Evolutionary conservation across 345 rosid genomes (phyloP).

Genomic region (Hibiscus trionum): DNA sequence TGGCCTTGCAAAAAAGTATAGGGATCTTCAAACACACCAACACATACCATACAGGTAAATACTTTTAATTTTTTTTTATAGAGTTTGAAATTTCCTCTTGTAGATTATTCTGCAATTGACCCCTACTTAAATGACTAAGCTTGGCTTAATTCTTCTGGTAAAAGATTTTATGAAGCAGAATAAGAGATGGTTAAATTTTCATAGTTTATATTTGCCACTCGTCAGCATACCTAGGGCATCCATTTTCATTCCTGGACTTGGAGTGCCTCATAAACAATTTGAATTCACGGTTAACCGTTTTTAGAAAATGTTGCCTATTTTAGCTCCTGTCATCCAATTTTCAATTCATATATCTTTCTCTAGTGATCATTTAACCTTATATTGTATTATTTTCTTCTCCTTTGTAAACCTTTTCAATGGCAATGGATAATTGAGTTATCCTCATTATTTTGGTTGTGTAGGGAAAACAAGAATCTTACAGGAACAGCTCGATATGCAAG

Average conservation of each 20-base stretch:
- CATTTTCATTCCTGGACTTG: not conserved
- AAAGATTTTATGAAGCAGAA: not conserved
- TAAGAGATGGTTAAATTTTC: not conserved
- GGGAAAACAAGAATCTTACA: slow-evolving; percentile 97
- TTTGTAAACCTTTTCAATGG: not conserved
- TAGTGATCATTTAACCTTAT: not conserved
- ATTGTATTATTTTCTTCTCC: not conserved
- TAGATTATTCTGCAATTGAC: not conserved
- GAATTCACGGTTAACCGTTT: not conserved
- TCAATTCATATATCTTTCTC: too few species aligned
- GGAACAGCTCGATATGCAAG: slow-evolving; percentile 98
- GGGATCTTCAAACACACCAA: slow-evolving; percentile 81
- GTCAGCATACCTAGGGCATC: not conserved
- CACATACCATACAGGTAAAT: slow-evolving; percentile 74
- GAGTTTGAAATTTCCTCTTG: not conserved
- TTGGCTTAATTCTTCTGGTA: not conserved
- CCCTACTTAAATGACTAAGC: not conserved
- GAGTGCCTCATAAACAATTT: not conserved
- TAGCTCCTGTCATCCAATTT: not conserved
- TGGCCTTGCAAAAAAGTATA: slow-evolving; percentile 85
- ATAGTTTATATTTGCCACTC: not conserved
- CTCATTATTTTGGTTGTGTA: slow-evolving; percentile 21
- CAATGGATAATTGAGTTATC: slow-evolving; percentile 8
- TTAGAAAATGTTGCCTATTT: not conserved
- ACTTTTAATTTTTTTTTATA: not conserved